phyloP scores from a whole-genome alignment of 129 eudicot species.

The Centrapalus pauciflorus region DNA sequence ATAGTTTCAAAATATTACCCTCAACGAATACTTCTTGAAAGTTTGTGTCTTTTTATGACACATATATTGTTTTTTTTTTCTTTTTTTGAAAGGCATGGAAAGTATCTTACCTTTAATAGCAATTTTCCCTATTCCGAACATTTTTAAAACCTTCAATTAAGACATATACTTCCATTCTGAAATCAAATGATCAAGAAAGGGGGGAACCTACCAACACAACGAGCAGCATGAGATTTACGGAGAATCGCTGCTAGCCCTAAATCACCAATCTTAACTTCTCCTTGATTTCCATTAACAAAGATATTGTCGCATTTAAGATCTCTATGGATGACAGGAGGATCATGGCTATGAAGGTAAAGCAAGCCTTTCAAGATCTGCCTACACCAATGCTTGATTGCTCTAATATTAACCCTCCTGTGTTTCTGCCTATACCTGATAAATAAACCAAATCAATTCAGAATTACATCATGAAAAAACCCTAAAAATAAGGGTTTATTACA shows the following conservation, averaged over 20 bases:
- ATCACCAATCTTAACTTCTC: slow-evolving; percentile 75
- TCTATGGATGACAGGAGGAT: too few species aligned
- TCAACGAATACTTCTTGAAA: too few species aligned
- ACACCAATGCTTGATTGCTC: slow-evolving; percentile 75
- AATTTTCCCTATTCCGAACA: too few species aligned
- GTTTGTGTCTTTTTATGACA: too few species aligned
- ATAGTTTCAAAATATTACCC: too few species aligned
- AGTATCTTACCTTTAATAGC: too few species aligned
- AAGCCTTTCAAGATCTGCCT: slow-evolving; percentile 70
- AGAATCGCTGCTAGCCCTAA: slow-evolving; percentile 75
- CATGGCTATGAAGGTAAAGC: slow-evolving; percentile 61
- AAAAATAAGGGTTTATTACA: too few species aligned
- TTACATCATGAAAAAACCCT: too few species aligned
- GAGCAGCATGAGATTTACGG: slow-evolving; percentile 63
- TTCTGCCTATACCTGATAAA: slow-evolving; percentile 75
- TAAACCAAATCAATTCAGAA: slow-evolving; percentile 2
- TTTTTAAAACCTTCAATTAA: not conserved
- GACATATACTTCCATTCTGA: not conserved
- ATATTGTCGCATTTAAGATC: slow-evolving; percentile 74
- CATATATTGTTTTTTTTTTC: too few species aligned
- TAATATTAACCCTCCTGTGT: slow-evolving; percentile 59
- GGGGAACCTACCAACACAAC: slow-evolving; percentile 49
- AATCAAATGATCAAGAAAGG: not conserved
- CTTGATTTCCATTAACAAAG: slow-evolving; percentile 68
- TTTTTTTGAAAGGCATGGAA: too few species aligned